phyloP scores from a whole-genome alignment of 805 yeast species.

The Ogataea nakhonphanomensis region DNA sequence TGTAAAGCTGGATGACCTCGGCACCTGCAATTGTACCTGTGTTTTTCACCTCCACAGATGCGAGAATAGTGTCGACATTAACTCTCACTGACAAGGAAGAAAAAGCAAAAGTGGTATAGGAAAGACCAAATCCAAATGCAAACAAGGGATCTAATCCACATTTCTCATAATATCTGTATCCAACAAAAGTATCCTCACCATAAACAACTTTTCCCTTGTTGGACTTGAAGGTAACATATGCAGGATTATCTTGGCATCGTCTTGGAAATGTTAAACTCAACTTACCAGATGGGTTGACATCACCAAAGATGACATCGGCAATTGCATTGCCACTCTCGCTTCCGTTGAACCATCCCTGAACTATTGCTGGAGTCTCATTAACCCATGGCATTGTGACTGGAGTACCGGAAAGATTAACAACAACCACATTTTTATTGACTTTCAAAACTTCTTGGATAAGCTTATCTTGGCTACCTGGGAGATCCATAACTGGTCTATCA shows the following conservation, averaged over 20 bases:
- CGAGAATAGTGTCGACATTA: slow-evolving; percentile 20
- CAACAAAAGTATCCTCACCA: slow-evolving; percentile 66
- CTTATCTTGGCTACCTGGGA: slow-evolving; percentile 47
- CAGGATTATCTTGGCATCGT: slow-evolving; percentile 51
- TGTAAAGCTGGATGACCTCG: slow-evolving; percentile 55
- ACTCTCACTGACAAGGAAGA: slow-evolving; percentile 37
- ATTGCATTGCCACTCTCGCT: slow-evolving; percentile 55
- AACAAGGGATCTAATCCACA: slow-evolving; percentile 44
- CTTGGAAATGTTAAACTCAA: slow-evolving; percentile 54
- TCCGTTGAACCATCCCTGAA: slow-evolving; percentile 59
- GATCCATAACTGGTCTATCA: slow-evolving; percentile 48
- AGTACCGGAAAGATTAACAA: slow-evolving; percentile 59
- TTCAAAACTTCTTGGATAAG: slow-evolving; percentile 42
- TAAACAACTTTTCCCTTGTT: slow-evolving; percentile 53
- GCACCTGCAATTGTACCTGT: slow-evolving; percentile 49
- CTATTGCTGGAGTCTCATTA: slow-evolving; percentile 37
- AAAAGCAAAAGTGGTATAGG: slow-evolving; percentile 51
- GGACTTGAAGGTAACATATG: slow-evolving; percentile 48
- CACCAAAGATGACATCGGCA: slow-evolving; percentile 60
- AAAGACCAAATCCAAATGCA: slow-evolving; percentile 64
- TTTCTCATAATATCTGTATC: slow-evolving; percentile 60
- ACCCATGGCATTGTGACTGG: slow-evolving; percentile 60
- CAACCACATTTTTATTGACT: slow-evolving; percentile 48
- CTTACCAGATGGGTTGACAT: slow-evolving; percentile 58
- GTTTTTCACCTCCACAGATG: slow-evolving; percentile 43